Base-by-base conservation (phyloP, 140 eudicot genomes). In the Cichorium intybus region DNA sequence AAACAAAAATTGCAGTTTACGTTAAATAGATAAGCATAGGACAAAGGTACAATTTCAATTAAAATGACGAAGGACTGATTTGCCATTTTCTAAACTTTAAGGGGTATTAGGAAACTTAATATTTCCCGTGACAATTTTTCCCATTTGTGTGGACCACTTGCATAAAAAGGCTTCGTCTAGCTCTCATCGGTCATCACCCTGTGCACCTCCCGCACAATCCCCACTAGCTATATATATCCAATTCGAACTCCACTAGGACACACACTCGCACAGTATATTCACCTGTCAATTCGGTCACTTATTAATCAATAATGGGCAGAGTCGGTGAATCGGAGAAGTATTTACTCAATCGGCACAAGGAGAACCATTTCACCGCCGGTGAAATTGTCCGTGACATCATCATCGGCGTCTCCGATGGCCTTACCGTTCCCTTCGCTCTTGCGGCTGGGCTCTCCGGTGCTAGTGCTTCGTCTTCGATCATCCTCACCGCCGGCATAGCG, bases 401-500 rank as follows among this genome's bases (percentile, higher is more conserved):
- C 71, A 92, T 92, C 57, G 98, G 98, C 15, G 98, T 92, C 24
- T 92, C 98, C 46, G 98, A 92, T 50, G 98, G 98, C 24, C 93
- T 92, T 12, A 92, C 98, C 35, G 98, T 92, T 6, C 98, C 98
- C 0, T 92, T 92, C 67, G 98, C 98, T 35, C 89, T 92, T 0
- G 98, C 98, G 20, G 98, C 98, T 2, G 98, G 98, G 0, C 84
- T 92, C 8, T 92, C 98, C 45, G 98, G 98, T 43, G 95, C 98
- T 52, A 88, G 88, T 48, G 98, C 95, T 10, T 80, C 98, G 10
- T 92, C 96, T 9, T 76, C 96, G 20, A 84, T 92, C 55, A 77
- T 92, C 31, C 87, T 92, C 66, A 92, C 98, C 17, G 98, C 98
- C 71, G 98, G 98, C 26, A 76, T 92, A 14, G 98, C 98, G 1